These are phyloP conservation scores for Penicillium subrubescens DNA, from an alignment of 495 filamentous ascomycete species.

Conservation along the genomic window DNA sequence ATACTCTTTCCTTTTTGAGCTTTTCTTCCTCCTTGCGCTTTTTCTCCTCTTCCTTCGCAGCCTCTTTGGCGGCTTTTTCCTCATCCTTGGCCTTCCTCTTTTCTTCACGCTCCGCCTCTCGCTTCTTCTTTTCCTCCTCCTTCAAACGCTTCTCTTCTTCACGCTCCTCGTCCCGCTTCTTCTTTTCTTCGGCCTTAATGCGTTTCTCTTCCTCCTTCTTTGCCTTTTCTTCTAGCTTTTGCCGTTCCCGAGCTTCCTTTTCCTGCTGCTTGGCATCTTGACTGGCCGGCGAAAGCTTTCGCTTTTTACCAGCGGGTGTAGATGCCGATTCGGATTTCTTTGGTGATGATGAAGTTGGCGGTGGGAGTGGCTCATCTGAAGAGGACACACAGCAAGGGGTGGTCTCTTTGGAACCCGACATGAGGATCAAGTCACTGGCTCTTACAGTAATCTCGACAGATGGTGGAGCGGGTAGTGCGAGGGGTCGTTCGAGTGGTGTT, in stretches of 20 bases:
- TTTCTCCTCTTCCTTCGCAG: constrained; percentile 58
- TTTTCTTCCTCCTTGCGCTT: constrained; percentile 63
- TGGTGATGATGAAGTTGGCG: not conserved
- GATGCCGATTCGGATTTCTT: constrained; percentile 3
- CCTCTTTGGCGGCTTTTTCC: constrained; percentile 58
- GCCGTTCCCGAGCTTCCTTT: constrained; percentile 47
- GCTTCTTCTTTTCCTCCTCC: constrained; percentile 39
- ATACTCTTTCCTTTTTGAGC: constrained; percentile 68
- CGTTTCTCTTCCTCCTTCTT: constrained; percentile 49
- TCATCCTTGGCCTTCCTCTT: constrained; percentile 64
- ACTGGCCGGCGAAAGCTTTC: constrained; percentile 54
- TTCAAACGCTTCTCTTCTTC: constrained; percentile 50
- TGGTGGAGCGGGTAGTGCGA: not conserved
- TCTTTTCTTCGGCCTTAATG: constrained; percentile 46
- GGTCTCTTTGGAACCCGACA: not conserved
- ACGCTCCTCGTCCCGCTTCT: constrained; percentile 43
- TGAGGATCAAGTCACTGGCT: not conserved
- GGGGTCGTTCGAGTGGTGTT: not conserved
- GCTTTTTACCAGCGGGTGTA: constrained; percentile 44
- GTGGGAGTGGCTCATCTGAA: not conserved
- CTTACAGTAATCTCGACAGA: constrained; percentile 15
- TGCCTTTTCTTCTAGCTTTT: constrained; percentile 47
- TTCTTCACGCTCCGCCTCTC: constrained; percentile 40
- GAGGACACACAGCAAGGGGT: not conserved
- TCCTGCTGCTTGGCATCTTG: constrained; percentile 52